These are phyloP conservation scores for Wickerhamiella qilinensis DNA, from an alignment of 805 yeast species.

Conservation along the genomic window DNA sequence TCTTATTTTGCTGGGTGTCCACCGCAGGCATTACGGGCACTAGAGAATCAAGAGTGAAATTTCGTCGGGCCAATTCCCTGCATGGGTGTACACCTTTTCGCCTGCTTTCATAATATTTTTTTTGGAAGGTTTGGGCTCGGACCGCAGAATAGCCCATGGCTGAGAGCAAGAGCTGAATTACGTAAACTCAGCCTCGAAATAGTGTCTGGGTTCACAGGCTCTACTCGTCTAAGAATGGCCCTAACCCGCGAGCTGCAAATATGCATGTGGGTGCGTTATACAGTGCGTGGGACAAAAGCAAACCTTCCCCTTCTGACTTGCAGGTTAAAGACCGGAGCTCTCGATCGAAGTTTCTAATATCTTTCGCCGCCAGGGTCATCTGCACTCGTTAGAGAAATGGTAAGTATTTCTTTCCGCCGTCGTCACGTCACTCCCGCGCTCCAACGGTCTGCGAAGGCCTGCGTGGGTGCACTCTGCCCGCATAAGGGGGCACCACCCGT, in stretches of 20 bases:
- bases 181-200: too few species aligned
- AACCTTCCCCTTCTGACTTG: background rate
- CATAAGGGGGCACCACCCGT: too few species aligned
- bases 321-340: background rate
- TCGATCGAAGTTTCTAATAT: background rate
- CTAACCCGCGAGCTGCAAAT: background rate
- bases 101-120: too few species aligned
- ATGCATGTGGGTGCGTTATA: background rate
- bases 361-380: background rate
- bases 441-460: background rate
- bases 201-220: constrained; percentile 26
- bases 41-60: too few species aligned
- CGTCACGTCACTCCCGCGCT: background rate
- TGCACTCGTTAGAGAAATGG: background rate
- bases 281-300: background rate
- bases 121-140: too few species aligned
- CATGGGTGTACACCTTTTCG: too few species aligned
- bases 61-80: too few species aligned
- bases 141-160: too few species aligned
- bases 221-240: background rate
- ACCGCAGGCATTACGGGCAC: constrained; percentile 5
- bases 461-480: background rate
- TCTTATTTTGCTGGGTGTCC: constrained; percentile 56
- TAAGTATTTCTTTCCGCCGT: background rate
- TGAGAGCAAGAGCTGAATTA: too few species aligned